These are phyloP conservation scores for Candolleomyces eurysporus DNA, from an alignment of 768 basidiomycete genomes.

Conservation along the genomic window DNA sequence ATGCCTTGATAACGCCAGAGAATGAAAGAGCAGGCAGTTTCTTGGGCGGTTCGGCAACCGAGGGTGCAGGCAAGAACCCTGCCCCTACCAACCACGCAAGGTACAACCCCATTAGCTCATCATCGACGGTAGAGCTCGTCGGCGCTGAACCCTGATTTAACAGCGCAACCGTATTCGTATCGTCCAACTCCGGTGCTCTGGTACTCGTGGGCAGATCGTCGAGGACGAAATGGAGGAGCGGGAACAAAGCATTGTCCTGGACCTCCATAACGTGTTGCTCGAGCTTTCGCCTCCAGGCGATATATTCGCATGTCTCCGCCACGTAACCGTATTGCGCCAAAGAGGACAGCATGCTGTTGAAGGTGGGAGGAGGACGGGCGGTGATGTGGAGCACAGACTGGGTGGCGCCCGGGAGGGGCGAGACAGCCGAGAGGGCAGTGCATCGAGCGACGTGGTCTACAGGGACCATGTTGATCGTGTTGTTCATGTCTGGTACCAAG, in stretches of 20 bases:
- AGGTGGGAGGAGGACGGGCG: constrained; percentile 83
- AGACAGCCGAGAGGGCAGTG: constrained; percentile 68
- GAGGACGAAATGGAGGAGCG: constrained; percentile 93
- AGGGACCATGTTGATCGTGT: constrained; percentile 97
- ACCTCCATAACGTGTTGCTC: constrained; percentile 94
- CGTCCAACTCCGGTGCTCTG: constrained; percentile 88
- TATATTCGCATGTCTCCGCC: constrained; percentile 79
- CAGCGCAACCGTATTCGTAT: constrained; percentile 74
- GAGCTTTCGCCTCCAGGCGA: constrained; percentile 86
- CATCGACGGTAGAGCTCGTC: constrained; percentile 57
- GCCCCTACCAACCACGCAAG: constrained; percentile 89
- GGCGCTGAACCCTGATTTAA: constrained; percentile 40
- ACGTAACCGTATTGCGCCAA: constrained; percentile 78
- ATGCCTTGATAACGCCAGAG: constrained; percentile 50
- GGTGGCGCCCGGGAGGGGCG: constrained; percentile 45
- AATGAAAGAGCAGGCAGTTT: constrained; percentile 47
- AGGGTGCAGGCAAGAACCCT: constrained; percentile 70
- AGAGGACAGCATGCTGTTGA: constrained; percentile 79
- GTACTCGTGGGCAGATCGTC: constrained; percentile 97
- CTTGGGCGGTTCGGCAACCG: constrained; percentile 34
- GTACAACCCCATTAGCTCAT: constrained; percentile 79
- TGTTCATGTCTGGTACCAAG: constrained; percentile 94
- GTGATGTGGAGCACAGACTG: constrained; percentile 76
- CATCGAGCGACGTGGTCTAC: constrained; percentile 94
- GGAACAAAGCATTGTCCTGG: constrained; percentile 97